Conservation (phyloP, 371 early-diverging fungal species). For the Chytridium lagenaria region DNA sequence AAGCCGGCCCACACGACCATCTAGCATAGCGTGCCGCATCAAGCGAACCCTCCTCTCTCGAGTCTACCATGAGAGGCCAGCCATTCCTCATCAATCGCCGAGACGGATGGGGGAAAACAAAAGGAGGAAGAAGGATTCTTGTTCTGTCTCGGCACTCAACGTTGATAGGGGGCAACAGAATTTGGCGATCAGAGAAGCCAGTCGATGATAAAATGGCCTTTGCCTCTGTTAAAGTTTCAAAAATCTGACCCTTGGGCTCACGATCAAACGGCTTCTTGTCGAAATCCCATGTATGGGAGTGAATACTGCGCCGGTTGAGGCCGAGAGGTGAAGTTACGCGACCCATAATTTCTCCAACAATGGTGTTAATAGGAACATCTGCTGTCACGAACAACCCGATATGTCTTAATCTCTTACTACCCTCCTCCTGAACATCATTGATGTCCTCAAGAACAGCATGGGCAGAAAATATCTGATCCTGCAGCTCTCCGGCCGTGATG, state of each 20-base stretch:
- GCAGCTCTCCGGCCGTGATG: background rate
- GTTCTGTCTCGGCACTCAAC: background rate
- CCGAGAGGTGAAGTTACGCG: background rate
- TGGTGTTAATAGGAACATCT: background rate
- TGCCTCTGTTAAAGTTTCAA: background rate
- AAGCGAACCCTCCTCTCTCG: constrained; percentile 15
- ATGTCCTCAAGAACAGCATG: constrained; percentile 7
- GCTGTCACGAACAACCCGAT: constrained; percentile 13
- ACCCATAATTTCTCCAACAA: constrained; percentile 23
- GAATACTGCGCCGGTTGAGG: constrained; percentile 4
- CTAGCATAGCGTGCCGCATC: constrained; percentile 20
- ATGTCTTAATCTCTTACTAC: background rate
- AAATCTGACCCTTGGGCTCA: background rate
- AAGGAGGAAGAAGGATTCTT: constrained; percentile 12
- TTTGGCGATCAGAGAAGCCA: background rate
- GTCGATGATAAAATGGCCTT: constrained; percentile 12
- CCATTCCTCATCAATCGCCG: background rate
- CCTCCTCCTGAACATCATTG: background rate
- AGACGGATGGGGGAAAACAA: constrained; percentile 18
- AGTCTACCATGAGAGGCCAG: constrained; percentile 7
- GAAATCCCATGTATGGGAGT: background rate
- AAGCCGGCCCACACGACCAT: background rate
- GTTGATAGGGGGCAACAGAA: constrained; percentile 11
- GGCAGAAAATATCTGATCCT: constrained; percentile 6
- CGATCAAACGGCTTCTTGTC: background rate